Percentiles rank a stretch among this genome's conserved stretches.
Conservation (phyloP, 2,329 filamentous ascomycete species). For the Lachnellula occidentalis region DNA sequence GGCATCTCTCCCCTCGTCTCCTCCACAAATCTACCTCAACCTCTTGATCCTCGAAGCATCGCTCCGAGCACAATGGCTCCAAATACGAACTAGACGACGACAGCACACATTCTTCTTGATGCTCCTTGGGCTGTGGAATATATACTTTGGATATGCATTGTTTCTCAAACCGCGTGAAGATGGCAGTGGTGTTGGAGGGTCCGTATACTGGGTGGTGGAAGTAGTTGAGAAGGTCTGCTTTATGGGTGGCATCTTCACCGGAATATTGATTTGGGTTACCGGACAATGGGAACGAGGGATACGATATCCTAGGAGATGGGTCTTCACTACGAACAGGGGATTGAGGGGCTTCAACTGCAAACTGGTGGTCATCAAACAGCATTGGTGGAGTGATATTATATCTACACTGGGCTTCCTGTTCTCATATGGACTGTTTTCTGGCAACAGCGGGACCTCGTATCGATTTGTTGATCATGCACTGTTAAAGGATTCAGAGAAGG, state of each 20-base stretch:
- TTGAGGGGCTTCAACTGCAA: conserved; percentile 93
- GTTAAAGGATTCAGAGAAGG: conserved; percentile 54
- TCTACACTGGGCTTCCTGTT: conserved; percentile 72
- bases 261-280: conserved; percentile 83
- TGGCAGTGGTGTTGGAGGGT: conserved; percentile 83
- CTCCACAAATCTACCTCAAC: conserved; percentile 78
- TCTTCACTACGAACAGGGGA: conserved; percentile 82
- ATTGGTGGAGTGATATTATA: conserved; percentile 74
- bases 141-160: conserved; percentile 80
- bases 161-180: conserved; percentile 97
- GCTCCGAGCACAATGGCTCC: conserved; percentile 86
- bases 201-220: conserved; percentile 94
- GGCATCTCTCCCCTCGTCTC: conserved; percentile 32
- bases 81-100: conserved; percentile 77
- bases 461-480: conserved; percentile 67
- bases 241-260: conserved; percentile 84
- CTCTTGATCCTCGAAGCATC: conserved; percentile 94
- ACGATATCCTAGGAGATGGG: conserved; percentile 88
- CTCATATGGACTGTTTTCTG: conserved; percentile 68
- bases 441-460: conserved; percentile 63
- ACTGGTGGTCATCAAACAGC: conserved; percentile 78
- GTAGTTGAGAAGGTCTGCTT: conserved; percentile 86
- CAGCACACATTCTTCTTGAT: conserved; percentile 91
- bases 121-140: conserved; percentile 73
- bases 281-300: conserved; percentile 96